Conservation (phyloP, 1,284 basidiomycete genomes). For the Trichosporon ovoides region DNA sequence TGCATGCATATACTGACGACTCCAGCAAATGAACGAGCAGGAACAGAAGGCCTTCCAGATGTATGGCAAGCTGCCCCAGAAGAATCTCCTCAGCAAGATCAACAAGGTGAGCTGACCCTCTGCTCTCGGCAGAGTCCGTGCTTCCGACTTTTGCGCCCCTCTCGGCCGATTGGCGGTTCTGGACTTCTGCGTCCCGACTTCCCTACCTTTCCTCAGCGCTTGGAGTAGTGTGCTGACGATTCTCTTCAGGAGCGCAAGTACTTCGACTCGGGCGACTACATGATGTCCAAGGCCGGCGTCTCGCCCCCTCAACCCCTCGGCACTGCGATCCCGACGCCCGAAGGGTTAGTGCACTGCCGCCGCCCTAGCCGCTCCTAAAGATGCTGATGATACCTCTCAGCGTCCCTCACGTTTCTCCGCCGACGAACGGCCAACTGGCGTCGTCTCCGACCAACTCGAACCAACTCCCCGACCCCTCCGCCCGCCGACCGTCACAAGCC, state of each 20-base stretch:
- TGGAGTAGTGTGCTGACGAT: neutral
- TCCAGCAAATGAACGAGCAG: conserved; percentile 76
- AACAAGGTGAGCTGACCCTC: conserved; percentile 66
- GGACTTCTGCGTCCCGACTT: no score
- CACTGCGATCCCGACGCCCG: conserved; percentile 89
- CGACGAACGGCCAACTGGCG: conserved; percentile 35
- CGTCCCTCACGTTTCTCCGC: conserved; percentile 47
- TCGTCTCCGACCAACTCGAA: conserved; percentile 38
- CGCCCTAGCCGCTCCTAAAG: no score
- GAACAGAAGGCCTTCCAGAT: conserved; percentile 91
- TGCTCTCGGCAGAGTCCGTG: no score
- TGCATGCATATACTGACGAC: conserved; percentile 12
- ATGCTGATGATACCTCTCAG: conserved; percentile 25
- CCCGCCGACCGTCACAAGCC: conserved; percentile 13
- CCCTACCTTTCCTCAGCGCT: no score
- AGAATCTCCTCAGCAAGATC: conserved; percentile 89
- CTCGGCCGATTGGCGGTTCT: neutral
- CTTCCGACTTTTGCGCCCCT: neutral
- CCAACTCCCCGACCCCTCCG: conserved; percentile 12
- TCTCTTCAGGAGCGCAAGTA: conserved; percentile 83
- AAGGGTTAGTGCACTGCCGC: conserved; percentile 68
- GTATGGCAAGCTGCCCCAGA: conserved; percentile 89
- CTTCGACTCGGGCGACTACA: conserved; percentile 97
- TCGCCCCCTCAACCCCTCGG: conserved; percentile 78
- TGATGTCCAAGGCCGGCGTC: conserved; percentile 88